Evolutionary conservation across 768 basidiomycete genomes (phyloP).

Genomic region (Hypholoma sublateritium): DNA sequence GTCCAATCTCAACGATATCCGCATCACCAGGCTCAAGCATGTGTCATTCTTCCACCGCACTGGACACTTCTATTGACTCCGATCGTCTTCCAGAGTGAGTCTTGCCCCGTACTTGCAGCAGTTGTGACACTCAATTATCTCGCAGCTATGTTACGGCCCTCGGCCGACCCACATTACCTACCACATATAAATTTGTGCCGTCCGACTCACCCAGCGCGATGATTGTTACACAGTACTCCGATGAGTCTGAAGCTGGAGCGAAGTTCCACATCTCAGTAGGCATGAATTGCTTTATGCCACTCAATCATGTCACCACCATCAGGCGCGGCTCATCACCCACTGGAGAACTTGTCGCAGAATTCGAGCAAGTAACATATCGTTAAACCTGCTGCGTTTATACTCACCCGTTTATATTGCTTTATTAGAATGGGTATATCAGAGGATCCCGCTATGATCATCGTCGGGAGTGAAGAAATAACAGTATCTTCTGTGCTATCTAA

Average conservation of each 20-base stretch:
- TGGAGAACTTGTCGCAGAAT: constrained; percentile 32
- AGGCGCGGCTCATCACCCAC: constrained; percentile 23
- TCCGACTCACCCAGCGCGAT: constrained; percentile 13
- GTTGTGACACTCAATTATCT: neutral
- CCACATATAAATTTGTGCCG: constrained; percentile 4
- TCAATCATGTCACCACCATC: constrained; percentile 33
- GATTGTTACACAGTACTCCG: constrained; percentile 20
- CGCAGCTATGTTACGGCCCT: constrained; percentile 3
- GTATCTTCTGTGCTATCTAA: neutral
- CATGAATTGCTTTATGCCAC: constrained; percentile 35
- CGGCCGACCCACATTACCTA: neutral
- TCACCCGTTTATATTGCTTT: neutral
- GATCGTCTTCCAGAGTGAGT: constrained; percentile 8
- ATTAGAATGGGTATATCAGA: constrained; percentile 12
- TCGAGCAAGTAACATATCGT: constrained; percentile 27
- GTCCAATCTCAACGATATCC: neutral
- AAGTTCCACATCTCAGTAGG: constrained; percentile 30
- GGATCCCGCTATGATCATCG: neutral
- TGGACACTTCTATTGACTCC: neutral
- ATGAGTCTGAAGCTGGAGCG: constrained; percentile 20
- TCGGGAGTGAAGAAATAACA: neutral
- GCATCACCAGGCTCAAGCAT: neutral
- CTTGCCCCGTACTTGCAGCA: neutral
- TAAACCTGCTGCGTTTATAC: neutral
- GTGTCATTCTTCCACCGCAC: neutral